Percentiles rank a stretch among this genome's conserved stretches.
Evolutionary conservation across 352 stramenopile genomes (phyloP).

Genomic region (Pythium pectinolyticum): DNA sequence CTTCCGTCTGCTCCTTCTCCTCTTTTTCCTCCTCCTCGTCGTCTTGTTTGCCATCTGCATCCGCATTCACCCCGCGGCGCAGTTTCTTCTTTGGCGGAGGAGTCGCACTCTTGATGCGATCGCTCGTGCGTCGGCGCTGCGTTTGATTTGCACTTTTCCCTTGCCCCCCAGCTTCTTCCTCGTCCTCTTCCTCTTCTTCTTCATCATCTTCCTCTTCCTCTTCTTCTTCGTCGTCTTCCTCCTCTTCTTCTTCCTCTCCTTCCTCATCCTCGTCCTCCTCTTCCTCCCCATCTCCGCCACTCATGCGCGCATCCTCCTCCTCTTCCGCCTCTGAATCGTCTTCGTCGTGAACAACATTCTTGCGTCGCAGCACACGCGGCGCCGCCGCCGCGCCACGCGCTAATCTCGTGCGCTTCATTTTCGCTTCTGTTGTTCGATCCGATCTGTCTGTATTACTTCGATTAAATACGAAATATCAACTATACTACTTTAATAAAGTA

Average conservation of each 20-base stretch:
- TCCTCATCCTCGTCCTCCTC: slow-evolving; percentile 37
- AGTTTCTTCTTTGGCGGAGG: slow-evolving; percentile 24
- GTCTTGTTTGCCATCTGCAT: slow-evolving; percentile 2
- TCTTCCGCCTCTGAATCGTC: slow-evolving; percentile 47
- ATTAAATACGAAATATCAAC: slow-evolving; percentile 18
- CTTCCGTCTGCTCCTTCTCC: slow-evolving; percentile 8
- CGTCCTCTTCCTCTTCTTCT: slow-evolving; percentile 40
- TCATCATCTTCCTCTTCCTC: slow-evolving; percentile 35
- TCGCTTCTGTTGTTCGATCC: neutral
- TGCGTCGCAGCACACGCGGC: slow-evolving; percentile 61
- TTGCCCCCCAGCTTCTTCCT: slow-evolving; percentile 48
- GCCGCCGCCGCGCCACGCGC: slow-evolving; percentile 39
- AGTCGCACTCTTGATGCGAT: slow-evolving; percentile 24
- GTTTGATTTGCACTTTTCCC: slow-evolving; percentile 36
- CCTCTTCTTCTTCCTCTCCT: slow-evolving; percentile 33
- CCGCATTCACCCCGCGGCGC: slow-evolving; percentile 6
- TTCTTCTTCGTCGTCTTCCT: slow-evolving; percentile 40
- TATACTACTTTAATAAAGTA: slow-evolving; percentile 22
- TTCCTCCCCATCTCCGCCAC: slow-evolving; percentile 34
- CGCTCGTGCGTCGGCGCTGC: slow-evolving; percentile 25
- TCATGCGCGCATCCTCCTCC: slow-evolving; percentile 32
- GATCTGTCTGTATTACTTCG: slow-evolving; percentile 21
- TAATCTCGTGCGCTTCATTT: slow-evolving; percentile 44
- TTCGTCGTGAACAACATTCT: slow-evolving; percentile 75
- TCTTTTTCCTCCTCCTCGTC: slow-evolving; percentile 15